phyloP scores from a whole-genome alignment of 2,329 filamentous ascomycete species.

The Amphichorda felina region DNA sequence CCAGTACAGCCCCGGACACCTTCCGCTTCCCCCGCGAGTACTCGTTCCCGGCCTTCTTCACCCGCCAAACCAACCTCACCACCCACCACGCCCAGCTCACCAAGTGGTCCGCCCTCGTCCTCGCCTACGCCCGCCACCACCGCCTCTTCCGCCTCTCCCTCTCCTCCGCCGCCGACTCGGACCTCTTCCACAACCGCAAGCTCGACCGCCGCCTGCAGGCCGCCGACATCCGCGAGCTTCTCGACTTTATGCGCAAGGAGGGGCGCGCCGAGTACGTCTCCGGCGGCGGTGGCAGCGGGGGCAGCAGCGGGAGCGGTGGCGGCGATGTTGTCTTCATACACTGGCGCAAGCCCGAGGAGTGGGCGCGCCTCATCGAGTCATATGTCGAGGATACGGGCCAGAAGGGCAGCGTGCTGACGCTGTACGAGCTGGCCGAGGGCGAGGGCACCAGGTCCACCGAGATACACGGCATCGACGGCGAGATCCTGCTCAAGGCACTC shows the following conservation, averaged over 20 bases:
- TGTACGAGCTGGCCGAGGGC: constrained; percentile 87
- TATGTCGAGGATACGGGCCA: constrained; percentile 87
- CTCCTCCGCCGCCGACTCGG: constrained; percentile 35
- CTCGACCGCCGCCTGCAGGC: constrained; percentile 38
- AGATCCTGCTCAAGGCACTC: constrained; percentile 68
- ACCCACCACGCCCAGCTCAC: constrained; percentile 65
- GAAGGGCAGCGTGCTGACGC: constrained; percentile 76
- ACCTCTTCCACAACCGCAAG: constrained; percentile 45
- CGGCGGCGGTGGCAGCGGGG: constrained; percentile 9
- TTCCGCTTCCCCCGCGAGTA: constrained; percentile 54
- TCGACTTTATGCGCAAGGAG: constrained; percentile 47
- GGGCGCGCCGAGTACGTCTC: constrained; percentile 55
- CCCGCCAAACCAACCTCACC: constrained; percentile 60
- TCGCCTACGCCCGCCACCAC: constrained; percentile 70
- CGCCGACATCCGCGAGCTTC: constrained; percentile 42
- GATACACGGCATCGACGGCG: constrained; percentile 79
- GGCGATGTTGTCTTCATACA: constrained; percentile 59
- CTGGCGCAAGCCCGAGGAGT: constrained; percentile 83
- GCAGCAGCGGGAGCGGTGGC: constrained; percentile 15
- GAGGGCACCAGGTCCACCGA: constrained; percentile 66
- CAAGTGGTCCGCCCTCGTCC: constrained; percentile 81
- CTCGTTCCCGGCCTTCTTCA: constrained; percentile 78
- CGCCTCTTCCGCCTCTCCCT: constrained; percentile 66
- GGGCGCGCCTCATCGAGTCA: constrained; percentile 64
- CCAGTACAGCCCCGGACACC: constrained; percentile 5